Conservation (phyloP, 768 basidiomycete species). For the Russula vinacea region DNA sequence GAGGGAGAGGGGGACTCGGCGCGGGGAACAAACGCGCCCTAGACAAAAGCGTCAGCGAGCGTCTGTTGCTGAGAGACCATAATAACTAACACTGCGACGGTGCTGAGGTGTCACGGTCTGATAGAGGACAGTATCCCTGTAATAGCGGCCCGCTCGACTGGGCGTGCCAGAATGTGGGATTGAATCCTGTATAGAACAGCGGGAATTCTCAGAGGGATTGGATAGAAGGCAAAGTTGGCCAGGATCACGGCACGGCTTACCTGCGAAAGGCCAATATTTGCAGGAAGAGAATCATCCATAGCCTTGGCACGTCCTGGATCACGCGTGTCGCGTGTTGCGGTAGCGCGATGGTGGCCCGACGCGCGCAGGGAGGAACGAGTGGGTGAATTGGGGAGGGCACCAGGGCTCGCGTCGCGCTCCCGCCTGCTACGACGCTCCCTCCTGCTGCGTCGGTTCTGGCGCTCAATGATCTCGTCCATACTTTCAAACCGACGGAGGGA, state of each 20-base stretch:
- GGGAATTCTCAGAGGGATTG: background rate
- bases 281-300: slow-evolving; percentile 16
- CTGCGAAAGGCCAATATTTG: slow-evolving; percentile 9
- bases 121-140: slow-evolving; percentile 29
- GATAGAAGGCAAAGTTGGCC: too few relatives aligned
- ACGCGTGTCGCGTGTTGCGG: slow-evolving; percentile 40
- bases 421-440: slow-evolving; percentile 49
- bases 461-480: slow-evolving; percentile 76
- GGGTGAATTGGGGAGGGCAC: slow-evolving; percentile 10
- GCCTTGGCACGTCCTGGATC: slow-evolving; percentile 40
- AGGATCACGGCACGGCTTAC: background rate
- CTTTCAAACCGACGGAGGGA: slow-evolving; percentile 61
- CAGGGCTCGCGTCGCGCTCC: slow-evolving; percentile 42
- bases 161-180: slow-evolving; percentile 33
- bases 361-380: slow-evolving; percentile 44
- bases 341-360: slow-evolving; percentile 46
- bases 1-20: slow-evolving; percentile 30
- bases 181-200: slow-evolving; percentile 41
- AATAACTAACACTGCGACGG: slow-evolving; percentile 21
- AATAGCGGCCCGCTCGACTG: slow-evolving; percentile 27
- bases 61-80: background rate
- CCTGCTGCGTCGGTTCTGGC: slow-evolving; percentile 55
- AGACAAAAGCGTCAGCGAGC: slow-evolving; percentile 6
- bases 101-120: slow-evolving; percentile 27
- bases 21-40: slow-evolving; percentile 25